Evolutionary conservation across 345 rosid species (phyloP).

Genomic region (Salix brachista): DNA sequence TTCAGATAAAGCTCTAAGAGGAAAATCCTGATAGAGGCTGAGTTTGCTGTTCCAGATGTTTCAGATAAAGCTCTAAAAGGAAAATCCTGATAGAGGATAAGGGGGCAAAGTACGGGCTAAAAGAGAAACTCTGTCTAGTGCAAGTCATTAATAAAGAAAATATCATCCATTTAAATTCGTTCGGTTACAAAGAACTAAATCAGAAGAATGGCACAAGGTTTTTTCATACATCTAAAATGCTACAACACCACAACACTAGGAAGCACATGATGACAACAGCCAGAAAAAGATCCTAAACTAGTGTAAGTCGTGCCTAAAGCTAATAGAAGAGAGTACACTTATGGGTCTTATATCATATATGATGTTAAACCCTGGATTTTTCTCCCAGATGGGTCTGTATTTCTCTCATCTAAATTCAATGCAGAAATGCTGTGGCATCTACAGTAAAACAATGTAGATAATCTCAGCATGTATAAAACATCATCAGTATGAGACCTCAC

Average conservation of each 20-base stretch:
- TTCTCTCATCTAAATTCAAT: constrained; percentile 10
- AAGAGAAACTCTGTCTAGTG: not conserved
- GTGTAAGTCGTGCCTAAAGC: constrained; percentile 30
- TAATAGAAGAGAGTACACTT: constrained; percentile 18
- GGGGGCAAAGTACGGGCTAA: too few relatives aligned
- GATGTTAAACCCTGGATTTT: constrained; percentile 19
- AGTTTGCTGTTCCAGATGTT: too few relatives aligned
- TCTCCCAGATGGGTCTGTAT: constrained; percentile 10
- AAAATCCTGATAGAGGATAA: not conserved
- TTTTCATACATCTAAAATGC: constrained; percentile 20
- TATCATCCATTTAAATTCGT: constrained; percentile 15
- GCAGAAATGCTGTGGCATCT: constrained; percentile 15
- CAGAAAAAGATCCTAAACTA: constrained; percentile 18
- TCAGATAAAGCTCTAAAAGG: too few relatives aligned
- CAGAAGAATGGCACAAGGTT: constrained; percentile 23
- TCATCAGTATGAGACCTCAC: constrained; percentile 47
- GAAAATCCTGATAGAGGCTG: not conserved
- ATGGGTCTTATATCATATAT: constrained; percentile 16
- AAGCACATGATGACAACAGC: constrained; percentile 21
- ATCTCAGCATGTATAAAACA: constrained; percentile 4
- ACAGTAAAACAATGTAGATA: constrained; percentile 17
- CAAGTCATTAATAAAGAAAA: constrained; percentile 3
- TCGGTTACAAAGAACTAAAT: constrained; percentile 17
- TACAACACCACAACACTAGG: constrained; percentile 14
- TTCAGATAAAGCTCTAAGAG: not conserved